Base-by-base conservation (phyloP, 352 stramenopile genomes). In the Phytophthora crassamura region DNA sequence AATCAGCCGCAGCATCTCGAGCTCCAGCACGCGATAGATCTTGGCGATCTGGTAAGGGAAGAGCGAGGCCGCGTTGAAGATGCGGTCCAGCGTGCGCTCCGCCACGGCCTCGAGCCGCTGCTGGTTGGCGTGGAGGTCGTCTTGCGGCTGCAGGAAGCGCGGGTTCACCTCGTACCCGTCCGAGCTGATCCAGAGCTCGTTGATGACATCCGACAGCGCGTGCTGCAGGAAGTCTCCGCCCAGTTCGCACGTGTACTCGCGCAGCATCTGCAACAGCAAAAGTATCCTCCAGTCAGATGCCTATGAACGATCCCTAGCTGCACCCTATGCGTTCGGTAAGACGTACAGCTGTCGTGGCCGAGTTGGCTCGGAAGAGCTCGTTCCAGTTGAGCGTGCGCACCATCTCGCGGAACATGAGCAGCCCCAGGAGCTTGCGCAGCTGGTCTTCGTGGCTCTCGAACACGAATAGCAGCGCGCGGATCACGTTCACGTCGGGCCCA, bases 311-410 rank as follows among this genome's bases (percentile, higher is more conserved):
- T 39, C 12, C 3, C 16, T 22, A 25, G 7, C 11, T 12, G 22
- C 12, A 48, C 46, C 18, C 47, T 56, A 60, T 72, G 22, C 12
- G 39, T n/a, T 16, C 16, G 5, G 33, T 34, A 40, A 38, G 8
- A 77, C 77, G 50, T 61, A 86, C 80, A 32, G 83, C 84, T 14
- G 84, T 93, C 10, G 80, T 84, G 46, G 82, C 66, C 59, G 84
- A 93, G 59, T 91, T 93, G 62, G 84, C 84, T 67, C 84, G 82
- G 59, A 93, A 93, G 47, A 93, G 79, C 54, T 93, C 82, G 75
- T 89, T 91, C 84, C 84, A 93, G 67, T 93, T 91, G 45, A 82
- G 59, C 42, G 84, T 93, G 59, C 84, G 78, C 54, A 88, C 69
- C 84, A 93, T 93, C 60, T 93, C 84, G 28, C 74, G 77, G 50